Base-by-base conservation (phyloP, 2,329 filamentous ascomycete genomes). In the Verticillium zaregamsianum region DNA sequence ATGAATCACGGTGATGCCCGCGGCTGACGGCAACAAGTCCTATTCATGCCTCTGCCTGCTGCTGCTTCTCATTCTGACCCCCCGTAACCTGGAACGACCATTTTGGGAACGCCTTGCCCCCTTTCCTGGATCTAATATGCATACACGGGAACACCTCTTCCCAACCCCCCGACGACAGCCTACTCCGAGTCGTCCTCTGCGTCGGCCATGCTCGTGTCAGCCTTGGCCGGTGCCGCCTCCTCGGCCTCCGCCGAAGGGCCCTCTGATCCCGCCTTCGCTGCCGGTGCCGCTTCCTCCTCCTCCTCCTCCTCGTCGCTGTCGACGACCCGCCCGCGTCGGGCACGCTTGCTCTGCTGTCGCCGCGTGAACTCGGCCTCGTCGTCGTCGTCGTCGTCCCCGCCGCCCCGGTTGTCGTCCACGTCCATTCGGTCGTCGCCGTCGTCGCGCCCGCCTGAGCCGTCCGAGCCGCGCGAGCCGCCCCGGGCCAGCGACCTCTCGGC, bases 291-390 rank as follows among this genome's bases (percentile, higher is more conserved):
- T 31, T 71, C 74, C 1, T 72, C 75, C 20, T 72, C 75, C 23
- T 78, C 79, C 4, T 83, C 81, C 7, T 82, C 82, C 57, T 85
- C 83, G 57, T 86, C 83, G 58, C 81, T 83, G 59, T 85, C 82
- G 45, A 86, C 71, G 32, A 86, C 80, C 39, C 82, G 76, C 23
- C 58, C 58, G 54, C 83, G 76, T 39, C 83, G 76, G 20, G 77
- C 73, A 60, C 82, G 77, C 72, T 80, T 84, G 60, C 71, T 70
- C 67, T 75, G 75, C 64, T 75, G 74, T 59, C 77, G 77, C 59
- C 77, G 75, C 23, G 74, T 75, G 39, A 81, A 81, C 2, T 83
- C 83, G 2, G 85, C 81, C 1, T 82, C 81, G 0, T 81, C 83
- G 7, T 84, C 81, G 15, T 80, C 80, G 7, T 81, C 77, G 33